These are phyloP conservation scores for Syzygium jambos DNA, from an alignment of 345 rosid genomes.

Conservation along the genomic window DNA sequence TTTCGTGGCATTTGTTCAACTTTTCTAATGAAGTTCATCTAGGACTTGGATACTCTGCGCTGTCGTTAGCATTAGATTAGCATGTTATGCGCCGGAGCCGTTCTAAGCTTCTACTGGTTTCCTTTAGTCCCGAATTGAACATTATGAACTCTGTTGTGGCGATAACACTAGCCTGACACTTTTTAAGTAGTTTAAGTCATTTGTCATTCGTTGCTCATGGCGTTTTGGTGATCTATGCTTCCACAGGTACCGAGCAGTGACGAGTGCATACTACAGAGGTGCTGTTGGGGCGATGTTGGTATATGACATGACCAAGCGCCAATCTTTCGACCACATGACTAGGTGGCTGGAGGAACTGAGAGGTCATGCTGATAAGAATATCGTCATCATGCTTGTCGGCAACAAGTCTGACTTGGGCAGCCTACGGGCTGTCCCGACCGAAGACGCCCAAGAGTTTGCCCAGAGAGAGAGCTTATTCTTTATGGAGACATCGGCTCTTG, in stretches of 20 bases:
- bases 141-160: background rate
- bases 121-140: background rate
- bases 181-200: background rate
- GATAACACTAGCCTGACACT: background rate
- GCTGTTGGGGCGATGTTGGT: slow-evolving; percentile 85
- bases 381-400: slow-evolving; percentile 70
- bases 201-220: background rate
- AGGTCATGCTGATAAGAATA: slow-evolving; percentile 81
- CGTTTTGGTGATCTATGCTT: background rate
- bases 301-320: slow-evolving; percentile 84
- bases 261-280: slow-evolving; percentile 78
- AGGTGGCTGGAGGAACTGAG: slow-evolving; percentile 79
- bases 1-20: background rate
- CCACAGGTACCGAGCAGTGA: slow-evolving; percentile 75
- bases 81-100: background rate
- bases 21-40: background rate
- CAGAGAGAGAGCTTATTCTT: slow-evolving; percentile 78
- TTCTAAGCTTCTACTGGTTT: background rate
- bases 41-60: background rate
- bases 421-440: slow-evolving; percentile 66
- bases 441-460: slow-evolving; percentile 82
- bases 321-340: slow-evolving; percentile 78
- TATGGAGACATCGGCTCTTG: slow-evolving; percentile 84
- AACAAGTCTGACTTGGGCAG: slow-evolving; percentile 77
- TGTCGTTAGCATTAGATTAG: background rate